Conservation (phyloP, 345 rosid genomes). For the Aquilaria malaccensis region DNA sequence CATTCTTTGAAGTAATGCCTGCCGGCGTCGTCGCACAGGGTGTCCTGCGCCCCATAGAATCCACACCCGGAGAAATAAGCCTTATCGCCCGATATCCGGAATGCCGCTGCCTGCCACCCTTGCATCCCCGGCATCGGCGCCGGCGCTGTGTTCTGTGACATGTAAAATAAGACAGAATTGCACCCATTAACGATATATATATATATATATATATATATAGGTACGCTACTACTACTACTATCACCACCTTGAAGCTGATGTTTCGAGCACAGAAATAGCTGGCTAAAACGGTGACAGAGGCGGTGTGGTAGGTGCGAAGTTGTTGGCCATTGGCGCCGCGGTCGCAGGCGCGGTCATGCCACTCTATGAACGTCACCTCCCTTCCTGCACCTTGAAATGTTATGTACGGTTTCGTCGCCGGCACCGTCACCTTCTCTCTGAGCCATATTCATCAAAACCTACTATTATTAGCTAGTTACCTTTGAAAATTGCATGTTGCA, state of each 20-base stretch:
- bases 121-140: slow-evolving; percentile 93
- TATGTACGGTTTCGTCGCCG: slow-evolving; percentile 70
- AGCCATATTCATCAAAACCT: background rate
- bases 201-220: background rate
- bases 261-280: slow-evolving; percentile 81
- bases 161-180: background rate
- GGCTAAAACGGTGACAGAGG: slow-evolving; percentile 84
- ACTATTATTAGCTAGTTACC: too few relatives aligned
- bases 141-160: slow-evolving; percentile 76
- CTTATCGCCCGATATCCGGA: slow-evolving; percentile 89
- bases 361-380: slow-evolving; percentile 73
- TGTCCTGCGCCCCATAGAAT: slow-evolving; percentile 92
- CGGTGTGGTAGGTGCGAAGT: slow-evolving; percentile 84
- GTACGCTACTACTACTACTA: background rate
- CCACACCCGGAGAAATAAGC: slow-evolving; percentile 88
- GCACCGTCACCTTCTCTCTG: slow-evolving; percentile 94
- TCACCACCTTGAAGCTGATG: slow-evolving; percentile 79
- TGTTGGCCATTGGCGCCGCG: slow-evolving; percentile 81
- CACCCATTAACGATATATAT: background rate
- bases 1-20: slow-evolving; percentile 90
- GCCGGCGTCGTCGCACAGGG: slow-evolving; percentile 90
- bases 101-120: slow-evolving; percentile 94
- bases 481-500: too few relatives aligned
- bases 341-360: slow-evolving; percentile 95
- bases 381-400: slow-evolving; percentile 87